These are phyloP conservation scores for Microcyclospora pomicola DNA, from an alignment of 2,329 filamentous ascomycete species.

Conservation along the genomic window DNA sequence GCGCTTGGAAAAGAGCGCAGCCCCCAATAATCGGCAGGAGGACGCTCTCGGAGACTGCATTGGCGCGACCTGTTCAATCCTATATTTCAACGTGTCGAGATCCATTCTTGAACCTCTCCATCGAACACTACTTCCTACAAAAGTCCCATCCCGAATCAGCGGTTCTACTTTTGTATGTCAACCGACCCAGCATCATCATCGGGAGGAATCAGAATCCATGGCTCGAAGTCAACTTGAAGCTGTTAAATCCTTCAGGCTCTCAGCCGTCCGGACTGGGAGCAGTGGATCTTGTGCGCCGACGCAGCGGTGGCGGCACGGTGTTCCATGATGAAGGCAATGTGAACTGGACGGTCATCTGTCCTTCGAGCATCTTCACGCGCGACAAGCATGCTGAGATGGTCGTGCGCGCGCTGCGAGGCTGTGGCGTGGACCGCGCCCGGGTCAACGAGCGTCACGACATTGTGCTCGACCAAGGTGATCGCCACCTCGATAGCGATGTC, in stretches of 20 bases:
- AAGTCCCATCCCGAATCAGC: conserved; percentile 57
- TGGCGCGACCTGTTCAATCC: conserved; percentile 26
- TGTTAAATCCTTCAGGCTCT: conserved; percentile 36
- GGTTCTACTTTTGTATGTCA: conserved; percentile 77
- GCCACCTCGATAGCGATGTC: conserved; percentile 14
- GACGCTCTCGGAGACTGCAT: conserved; percentile 13
- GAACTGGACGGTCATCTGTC: conserved; percentile 87
- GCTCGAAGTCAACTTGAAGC: conserved; percentile 68
- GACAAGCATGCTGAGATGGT: conserved; percentile 89
- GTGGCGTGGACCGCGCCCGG: conserved; percentile 46
- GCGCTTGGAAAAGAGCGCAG: conserved; percentile 12
- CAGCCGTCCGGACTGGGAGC: conserved; percentile 21
- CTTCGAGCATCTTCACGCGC: conserved; percentile 60
- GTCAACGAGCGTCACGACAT: conserved; percentile 94
- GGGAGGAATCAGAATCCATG: conserved; percentile 97
- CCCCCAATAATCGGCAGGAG: conserved; percentile 7
- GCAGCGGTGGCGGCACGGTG: conserved; percentile 82
- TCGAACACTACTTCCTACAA: conserved; percentile 81
- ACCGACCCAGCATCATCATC: conserved; percentile 75
- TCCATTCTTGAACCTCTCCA: conserved; percentile 81
- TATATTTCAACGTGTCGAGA: conserved; percentile 44
- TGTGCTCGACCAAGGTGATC: conserved; percentile 47
- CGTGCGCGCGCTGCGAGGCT: conserved; percentile 56
- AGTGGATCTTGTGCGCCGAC: conserved; percentile 59
- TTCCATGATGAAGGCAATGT: conserved; percentile 90